Evolutionary conservation across 768 basidiomycete genomes (phyloP).

Genomic region (Coprinellus aureogranulatus): DNA sequence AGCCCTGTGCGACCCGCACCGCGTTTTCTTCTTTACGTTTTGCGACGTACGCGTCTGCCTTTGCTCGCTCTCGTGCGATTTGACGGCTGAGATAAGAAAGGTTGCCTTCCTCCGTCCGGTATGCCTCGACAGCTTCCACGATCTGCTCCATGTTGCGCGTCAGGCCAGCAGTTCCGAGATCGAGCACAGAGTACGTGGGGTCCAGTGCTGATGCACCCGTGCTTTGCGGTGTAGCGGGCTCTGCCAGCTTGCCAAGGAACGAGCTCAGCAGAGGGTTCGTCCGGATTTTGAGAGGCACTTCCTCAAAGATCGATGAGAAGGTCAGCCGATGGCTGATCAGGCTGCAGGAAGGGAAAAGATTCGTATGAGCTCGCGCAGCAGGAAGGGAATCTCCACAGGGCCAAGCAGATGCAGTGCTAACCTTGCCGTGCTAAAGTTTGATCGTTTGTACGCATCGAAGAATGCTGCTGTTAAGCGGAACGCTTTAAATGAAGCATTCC

Average conservation of each 20-base stretch:
- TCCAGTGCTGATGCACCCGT: conserved; percentile 40
- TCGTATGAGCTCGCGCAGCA: background rate
- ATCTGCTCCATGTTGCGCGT: conserved; percentile 80
- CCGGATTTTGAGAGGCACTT: conserved; percentile 81
- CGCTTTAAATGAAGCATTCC: conserved; percentile 86
- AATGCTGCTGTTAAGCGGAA: conserved; percentile 81
- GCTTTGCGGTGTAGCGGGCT: conserved; percentile 40
- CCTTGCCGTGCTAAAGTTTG: conserved; percentile 85
- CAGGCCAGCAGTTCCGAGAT: conserved; percentile 67
- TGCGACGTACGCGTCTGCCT: conserved; percentile 74
- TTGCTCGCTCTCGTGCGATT: conserved; percentile 79
- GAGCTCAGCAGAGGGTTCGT: conserved; percentile 77
- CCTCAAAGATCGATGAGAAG: conserved; percentile 81
- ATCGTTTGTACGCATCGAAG: conserved; percentile 76
- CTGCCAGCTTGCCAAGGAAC: conserved; percentile 66
- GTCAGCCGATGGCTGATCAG: conserved; percentile 78
- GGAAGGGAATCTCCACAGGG: background rate
- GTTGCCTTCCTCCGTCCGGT: conserved; percentile 90
- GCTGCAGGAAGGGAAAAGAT: conserved; percentile 39
- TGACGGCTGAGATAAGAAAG: conserved; percentile 85
- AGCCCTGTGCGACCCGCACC: conserved; percentile 72
- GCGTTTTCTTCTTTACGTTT: conserved; percentile 91
- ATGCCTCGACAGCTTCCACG: conserved; percentile 79
- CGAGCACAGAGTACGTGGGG: conserved; percentile 64
- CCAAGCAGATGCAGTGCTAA: conserved; percentile 33